Percentiles rank a stretch among this genome's conserved stretches.
Conservation (phyloP, 495 filamentous ascomycete genomes). For the Podospora appendiculata region DNA sequence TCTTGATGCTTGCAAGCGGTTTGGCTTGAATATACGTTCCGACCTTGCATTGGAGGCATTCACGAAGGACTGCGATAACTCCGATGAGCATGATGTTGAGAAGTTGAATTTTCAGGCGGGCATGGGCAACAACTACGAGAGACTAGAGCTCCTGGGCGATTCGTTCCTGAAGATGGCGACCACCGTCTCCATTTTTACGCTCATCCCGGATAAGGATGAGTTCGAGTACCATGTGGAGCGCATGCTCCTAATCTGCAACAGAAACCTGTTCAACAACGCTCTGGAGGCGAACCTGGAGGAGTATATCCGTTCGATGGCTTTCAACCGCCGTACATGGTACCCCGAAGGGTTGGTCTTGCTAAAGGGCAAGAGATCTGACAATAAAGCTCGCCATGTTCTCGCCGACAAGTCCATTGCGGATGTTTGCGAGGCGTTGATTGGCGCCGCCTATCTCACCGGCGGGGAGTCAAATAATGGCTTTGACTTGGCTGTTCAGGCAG, state of each 20-base stretch:
- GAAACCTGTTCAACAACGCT: conserved; percentile 75
- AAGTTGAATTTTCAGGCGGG: conserved; percentile 72
- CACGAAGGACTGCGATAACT: conserved; percentile 92
- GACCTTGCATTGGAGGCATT: conserved; percentile 79
- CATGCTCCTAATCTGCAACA: conserved; percentile 89
- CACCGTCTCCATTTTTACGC: conserved; percentile 71
- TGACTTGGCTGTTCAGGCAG: conserved; percentile 76
- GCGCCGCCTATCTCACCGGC: conserved; percentile 69
- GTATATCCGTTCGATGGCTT: conserved; percentile 75
- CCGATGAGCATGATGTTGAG: conserved; percentile 63
- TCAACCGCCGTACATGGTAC: conserved; percentile 77
- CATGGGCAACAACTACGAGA: conserved; percentile 96
- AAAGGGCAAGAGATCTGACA: conserved; percentile 41
- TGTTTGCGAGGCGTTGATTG: conserved; percentile 92
- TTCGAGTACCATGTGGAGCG: conserved; percentile 83
- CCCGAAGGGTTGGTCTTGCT: conserved; percentile 60
- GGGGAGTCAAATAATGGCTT: conserved; percentile 35
- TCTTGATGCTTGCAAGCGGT: conserved; percentile 53
- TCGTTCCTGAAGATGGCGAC: conserved; percentile 95
- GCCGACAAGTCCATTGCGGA: conserved; percentile 93
- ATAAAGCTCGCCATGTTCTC: conserved; percentile 47
- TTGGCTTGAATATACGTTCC: conserved; percentile 49
- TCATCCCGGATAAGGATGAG: conserved; percentile 72
- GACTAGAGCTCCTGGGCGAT: conserved; percentile 90
- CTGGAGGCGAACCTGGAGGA: conserved; percentile 59